Evolutionary conservation across 2,329 filamentous ascomycete genomes (phyloP), one percentile per base, ranked within the genome.

Genomic region (Thelonectria blattea): DNA sequence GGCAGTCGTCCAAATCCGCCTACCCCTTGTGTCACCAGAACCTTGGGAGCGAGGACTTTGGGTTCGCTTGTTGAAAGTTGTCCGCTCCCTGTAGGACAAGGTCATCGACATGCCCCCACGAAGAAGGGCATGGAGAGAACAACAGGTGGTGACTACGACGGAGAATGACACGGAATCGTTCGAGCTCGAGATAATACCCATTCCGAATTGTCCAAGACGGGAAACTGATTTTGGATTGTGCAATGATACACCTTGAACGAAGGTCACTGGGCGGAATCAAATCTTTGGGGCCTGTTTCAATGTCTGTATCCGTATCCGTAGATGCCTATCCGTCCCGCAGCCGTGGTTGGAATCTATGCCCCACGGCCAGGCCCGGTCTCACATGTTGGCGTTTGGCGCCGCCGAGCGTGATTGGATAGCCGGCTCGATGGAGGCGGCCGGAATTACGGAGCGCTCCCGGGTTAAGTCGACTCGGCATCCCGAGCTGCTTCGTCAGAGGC

Each of bases 351-450:
- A 30, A 30, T 30, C 27, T 30, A 30, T 30, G 53, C 45, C 66
- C 65, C 65, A 63, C 67, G 56, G 54, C 39, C 58, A 20, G 39
- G 20, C 46, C 30, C 50, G 56, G 58, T 61, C 58, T 61, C 62
- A 60, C 66, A 66, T 63, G 54, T 60, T 56, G 34, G 61, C 57
- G 62, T 62, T 62, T 62, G 56, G 64, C 66, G 63, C 63, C 62
- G 67, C 64, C 61, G 51, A 47, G 52, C 56, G 60, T 73, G 65
- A 73, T 74, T 74, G 72, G 72, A 63, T 43, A 51, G 48, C 56
- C 61, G 61, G 62, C 45, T 62, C 61, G 60, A 68, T 69, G 66
- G 68, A 67, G 68, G 63, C 67, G 69, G 64, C 56, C 72, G 69
- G 67, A 70, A 58, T 69, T 63, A 65, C 63, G 68, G 68, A 71